phyloP scores from a whole-genome alignment of 2,329 filamentous ascomycete species.

The Paramyrothecium sp. region DNA sequence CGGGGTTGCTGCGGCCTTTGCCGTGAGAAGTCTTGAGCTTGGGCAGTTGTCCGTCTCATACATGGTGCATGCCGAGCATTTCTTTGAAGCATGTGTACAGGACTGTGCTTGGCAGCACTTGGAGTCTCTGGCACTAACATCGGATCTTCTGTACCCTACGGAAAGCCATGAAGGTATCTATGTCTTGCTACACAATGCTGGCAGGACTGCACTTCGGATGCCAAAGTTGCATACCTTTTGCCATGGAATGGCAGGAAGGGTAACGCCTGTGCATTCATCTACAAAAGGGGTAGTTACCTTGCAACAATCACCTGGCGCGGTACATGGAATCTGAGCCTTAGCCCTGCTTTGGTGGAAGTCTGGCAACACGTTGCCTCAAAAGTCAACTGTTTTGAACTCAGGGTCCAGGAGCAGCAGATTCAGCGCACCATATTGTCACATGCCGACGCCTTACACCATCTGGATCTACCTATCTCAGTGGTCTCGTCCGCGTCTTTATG shows the following conservation, averaged over 20 bases:
- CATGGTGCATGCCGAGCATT: constrained; percentile 23
- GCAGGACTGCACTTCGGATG: constrained; percentile 22
- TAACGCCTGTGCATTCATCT: constrained; percentile 31
- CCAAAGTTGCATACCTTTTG: constrained; percentile 27
- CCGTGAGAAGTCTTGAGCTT: constrained; percentile 20
- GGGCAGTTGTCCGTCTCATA: constrained; percentile 26
- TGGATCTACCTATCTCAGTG: constrained; percentile 26
- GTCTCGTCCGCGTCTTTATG: constrained; percentile 28
- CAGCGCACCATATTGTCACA: constrained; percentile 18
- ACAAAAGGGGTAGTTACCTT: constrained; percentile 15
- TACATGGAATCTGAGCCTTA: constrained; percentile 27
- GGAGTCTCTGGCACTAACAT: constrained; percentile 31
- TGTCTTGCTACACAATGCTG: constrained; percentile 20
- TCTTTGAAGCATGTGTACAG: constrained; percentile 20
- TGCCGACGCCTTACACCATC: constrained; percentile 28
- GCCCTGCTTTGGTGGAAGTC: constrained; percentile 15
- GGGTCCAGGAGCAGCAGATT: constrained; percentile 18
- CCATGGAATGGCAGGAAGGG: constrained; percentile 29
- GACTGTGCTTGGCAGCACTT: constrained; percentile 25
- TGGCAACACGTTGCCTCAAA: constrained; percentile 10
- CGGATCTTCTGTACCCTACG: constrained; percentile 18
- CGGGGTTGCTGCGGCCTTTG: constrained; percentile 16
- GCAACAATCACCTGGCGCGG: constrained; percentile 28
- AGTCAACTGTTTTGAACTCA: constrained; percentile 12
- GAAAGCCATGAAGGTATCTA: constrained; percentile 13